A percentile compares a stretch with the other conserved stretches of the same genome.
phyloP scores from a whole-genome alignment of 2,329 filamentous ascomycete species.

The Sclerotinia trifoliorum region DNA sequence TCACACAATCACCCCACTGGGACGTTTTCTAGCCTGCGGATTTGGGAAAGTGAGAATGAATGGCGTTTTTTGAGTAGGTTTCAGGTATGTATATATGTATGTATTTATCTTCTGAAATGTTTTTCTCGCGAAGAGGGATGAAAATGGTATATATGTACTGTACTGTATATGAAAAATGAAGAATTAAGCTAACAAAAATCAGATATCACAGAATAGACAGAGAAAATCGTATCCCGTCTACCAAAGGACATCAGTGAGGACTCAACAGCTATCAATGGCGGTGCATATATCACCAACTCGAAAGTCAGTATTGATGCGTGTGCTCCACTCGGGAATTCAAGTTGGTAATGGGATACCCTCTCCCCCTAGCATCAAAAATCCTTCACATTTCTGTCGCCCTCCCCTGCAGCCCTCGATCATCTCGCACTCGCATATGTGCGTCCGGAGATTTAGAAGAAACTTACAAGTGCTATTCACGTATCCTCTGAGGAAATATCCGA shows the following conservation, averaged over 20 bases:
- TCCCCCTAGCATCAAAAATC: constrained; percentile 46
- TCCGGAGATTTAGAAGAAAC: too few species aligned
- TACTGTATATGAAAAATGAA: too few species aligned
- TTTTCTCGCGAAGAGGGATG: not conserved
- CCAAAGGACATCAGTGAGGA: constrained; percentile 41
- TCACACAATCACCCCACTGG: constrained; percentile 40
- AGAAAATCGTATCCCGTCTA: constrained; percentile 1
- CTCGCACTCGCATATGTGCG: constrained; percentile 13
- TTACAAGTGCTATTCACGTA: not conserved
- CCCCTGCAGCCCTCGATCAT: not conserved
- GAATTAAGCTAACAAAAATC: not conserved
- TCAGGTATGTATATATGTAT: not conserved
- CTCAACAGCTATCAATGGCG: constrained; percentile 41
- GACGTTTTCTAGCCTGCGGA: not conserved
- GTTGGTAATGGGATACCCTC: constrained; percentile 42
- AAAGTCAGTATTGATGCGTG: constrained; percentile 43
- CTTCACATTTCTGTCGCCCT: constrained; percentile 16
- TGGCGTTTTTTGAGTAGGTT: constrained; percentile 16
- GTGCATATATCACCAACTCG: constrained; percentile 30
- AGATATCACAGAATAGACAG: not conserved
- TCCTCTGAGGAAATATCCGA: not conserved
- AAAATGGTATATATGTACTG: not conserved
- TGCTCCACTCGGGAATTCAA: constrained; percentile 43
- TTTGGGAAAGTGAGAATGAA: constrained; percentile 14
- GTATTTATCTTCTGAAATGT: too few species aligned